phyloP scores from a whole-genome alignment of 2,329 filamentous ascomycete genomes.

The Coleophoma eucalyptorum region DNA sequence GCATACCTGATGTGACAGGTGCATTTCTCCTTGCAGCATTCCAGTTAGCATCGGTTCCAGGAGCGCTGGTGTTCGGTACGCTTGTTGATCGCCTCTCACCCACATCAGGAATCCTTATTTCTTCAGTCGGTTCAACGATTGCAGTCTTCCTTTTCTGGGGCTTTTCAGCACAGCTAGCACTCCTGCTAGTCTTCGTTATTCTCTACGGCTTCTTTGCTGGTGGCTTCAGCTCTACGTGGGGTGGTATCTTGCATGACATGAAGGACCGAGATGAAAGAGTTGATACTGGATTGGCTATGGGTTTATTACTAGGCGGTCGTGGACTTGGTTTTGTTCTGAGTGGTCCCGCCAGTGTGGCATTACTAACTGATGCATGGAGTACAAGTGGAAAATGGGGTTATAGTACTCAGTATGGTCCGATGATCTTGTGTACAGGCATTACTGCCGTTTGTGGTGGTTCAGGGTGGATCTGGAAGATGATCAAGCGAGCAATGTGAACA shows the following conservation, averaged over 20 bases:
- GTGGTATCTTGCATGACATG: slow-evolving; percentile 24
- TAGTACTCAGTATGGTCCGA: slow-evolving; percentile 14
- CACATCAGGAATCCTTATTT: slow-evolving; percentile 36
- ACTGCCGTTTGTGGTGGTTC: slow-evolving; percentile 20
- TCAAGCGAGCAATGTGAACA: slow-evolving; percentile 1
- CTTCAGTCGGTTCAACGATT: slow-evolving; percentile 37
- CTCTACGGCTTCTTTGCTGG: slow-evolving; percentile 49
- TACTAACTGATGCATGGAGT: slow-evolving; percentile 10
- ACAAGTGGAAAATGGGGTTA: slow-evolving; percentile 14
- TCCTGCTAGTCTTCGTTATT: slow-evolving; percentile 41
- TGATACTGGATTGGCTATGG: slow-evolving; percentile 25
- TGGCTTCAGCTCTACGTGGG: slow-evolving; percentile 45
- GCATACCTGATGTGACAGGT: slow-evolving; percentile 30
- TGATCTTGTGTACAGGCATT: slow-evolving; percentile 20
- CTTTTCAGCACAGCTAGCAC: slow-evolving; percentile 32
- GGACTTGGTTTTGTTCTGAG: slow-evolving; percentile 16
- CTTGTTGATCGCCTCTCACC: slow-evolving; percentile 33
- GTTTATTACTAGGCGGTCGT: slow-evolving; percentile 17
- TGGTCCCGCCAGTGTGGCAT: slow-evolving; percentile 16
- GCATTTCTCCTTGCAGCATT: slow-evolving; percentile 39
- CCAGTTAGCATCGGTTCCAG: slow-evolving; percentile 37
- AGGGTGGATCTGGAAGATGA: slow-evolving; percentile 19
- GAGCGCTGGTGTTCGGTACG: slow-evolving; percentile 35
- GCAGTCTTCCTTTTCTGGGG: slow-evolving; percentile 47
- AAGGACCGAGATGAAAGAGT: slow-evolving; percentile 12